Percentiles rank a stretch among this genome's conserved stretches.
phyloP scores from a whole-genome alignment of 805 yeast genomes.

The Suhomyces faveliae region DNA sequence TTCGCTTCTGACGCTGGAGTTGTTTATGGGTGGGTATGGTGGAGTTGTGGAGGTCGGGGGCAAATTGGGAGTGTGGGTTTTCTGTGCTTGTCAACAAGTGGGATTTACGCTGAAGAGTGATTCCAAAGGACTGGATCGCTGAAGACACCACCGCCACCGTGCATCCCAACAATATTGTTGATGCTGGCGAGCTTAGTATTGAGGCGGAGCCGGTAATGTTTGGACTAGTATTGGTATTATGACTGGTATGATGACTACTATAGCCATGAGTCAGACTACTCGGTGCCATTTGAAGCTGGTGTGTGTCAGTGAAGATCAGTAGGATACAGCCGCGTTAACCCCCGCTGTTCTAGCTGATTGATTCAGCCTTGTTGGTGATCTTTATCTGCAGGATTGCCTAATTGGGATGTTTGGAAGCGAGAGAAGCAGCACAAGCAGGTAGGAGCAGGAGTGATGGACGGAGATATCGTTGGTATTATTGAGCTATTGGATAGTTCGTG shows the following conservation, averaged over 20 bases:
- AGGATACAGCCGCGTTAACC: not conserved
- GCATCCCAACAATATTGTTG: conserved; percentile 54
- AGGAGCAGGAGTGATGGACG: conserved; percentile 5
- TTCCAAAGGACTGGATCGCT: conserved; percentile 77
- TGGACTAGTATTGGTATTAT: no score
- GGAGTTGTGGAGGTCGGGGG: conserved; percentile 8
- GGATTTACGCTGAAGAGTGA: conserved; percentile 78
- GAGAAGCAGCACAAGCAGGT: not conserved
- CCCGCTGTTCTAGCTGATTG: not conserved
- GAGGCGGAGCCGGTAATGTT: not conserved
- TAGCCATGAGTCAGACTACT: no score
- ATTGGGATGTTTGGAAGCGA: not conserved
- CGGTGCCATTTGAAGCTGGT: conserved; percentile 3
- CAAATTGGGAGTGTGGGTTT: conserved; percentile 17
- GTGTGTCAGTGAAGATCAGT: not conserved
- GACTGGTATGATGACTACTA: no score
- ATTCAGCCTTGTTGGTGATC: not conserved
- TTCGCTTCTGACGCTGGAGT: conserved; percentile 41
- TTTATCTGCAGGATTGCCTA: not conserved
- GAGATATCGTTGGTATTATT: conserved; percentile 7
- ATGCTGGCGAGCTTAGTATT: not conserved
- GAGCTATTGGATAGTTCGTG: conserved; percentile 16
- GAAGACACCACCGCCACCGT: conserved; percentile 71
- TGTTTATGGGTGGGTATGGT: conserved; percentile 23
- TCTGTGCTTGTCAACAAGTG: conserved; percentile 42